phyloP scores from a whole-genome alignment of 805 yeast species.

The Aciculoconidium aculeatum region DNA sequence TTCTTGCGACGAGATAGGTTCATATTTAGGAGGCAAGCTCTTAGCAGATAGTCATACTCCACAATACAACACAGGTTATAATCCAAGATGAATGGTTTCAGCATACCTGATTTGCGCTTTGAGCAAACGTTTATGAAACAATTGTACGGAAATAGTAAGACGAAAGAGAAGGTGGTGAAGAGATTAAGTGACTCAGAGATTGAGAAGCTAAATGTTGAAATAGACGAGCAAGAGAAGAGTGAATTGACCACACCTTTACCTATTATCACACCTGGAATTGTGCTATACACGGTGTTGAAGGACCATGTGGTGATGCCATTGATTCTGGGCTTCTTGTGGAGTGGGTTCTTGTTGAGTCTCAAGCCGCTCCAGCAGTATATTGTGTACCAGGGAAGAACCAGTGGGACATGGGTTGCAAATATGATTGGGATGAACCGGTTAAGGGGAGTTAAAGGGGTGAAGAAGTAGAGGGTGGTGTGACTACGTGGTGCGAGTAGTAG shows the following conservation, averaged over 20 bases:
- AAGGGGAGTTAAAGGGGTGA: no score
- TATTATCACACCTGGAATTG: slow-evolving; percentile 39
- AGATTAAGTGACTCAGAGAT: slow-evolving; percentile 9
- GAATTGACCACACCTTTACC: slow-evolving; percentile 21
- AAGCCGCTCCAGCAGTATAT: slow-evolving; percentile 30
- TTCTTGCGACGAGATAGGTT: neutral
- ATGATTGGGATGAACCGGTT: no score
- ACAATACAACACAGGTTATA: neutral
- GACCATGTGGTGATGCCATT: slow-evolving; percentile 52
- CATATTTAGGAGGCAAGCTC: slow-evolving; percentile 2
- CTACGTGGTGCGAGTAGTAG: no score
- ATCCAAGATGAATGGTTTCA: no score
- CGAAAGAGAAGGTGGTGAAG: slow-evolving; percentile 3
- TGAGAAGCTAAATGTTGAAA: slow-evolving; percentile 6
- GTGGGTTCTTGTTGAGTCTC: slow-evolving; percentile 35
- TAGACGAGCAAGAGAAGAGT: slow-evolving; percentile 7
- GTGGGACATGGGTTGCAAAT: slow-evolving; percentile 20
- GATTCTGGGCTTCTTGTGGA: slow-evolving; percentile 45
- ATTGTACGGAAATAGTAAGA: slow-evolving; percentile 19
- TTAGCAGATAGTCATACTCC: slow-evolving; percentile 16
- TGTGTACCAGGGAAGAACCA: slow-evolving; percentile 21
- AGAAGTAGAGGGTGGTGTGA: no score
- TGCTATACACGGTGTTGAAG: slow-evolving; percentile 43
- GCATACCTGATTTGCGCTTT: slow-evolving; percentile 64
- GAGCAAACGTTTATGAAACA: slow-evolving; percentile 50